These are phyloP conservation scores for Strobilomyces echinocephalus DNA, from an alignment of 768 basidiomycete genomes.

Conservation along the genomic window DNA sequence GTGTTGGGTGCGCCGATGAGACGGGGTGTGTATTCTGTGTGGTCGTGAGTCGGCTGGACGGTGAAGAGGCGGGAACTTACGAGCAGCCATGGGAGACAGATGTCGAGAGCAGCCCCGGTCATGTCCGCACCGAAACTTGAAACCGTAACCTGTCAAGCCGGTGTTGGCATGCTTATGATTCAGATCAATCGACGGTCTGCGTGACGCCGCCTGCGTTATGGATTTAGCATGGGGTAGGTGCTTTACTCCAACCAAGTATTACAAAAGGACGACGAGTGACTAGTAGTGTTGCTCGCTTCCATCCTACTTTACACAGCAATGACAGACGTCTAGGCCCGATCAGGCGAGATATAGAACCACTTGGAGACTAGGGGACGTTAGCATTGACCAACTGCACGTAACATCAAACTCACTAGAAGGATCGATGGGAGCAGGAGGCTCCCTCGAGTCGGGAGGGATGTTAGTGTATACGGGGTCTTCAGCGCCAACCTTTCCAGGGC, in stretches of 20 bases:
- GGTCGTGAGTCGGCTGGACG: not conserved
- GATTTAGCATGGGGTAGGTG: no score
- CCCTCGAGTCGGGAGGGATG: conserved; percentile 75
- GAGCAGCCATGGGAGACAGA: conserved; percentile 50
- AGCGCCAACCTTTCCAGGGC: conserved; percentile 60
- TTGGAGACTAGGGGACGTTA: conserved; percentile 59
- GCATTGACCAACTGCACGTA: not conserved
- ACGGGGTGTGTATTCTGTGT: conserved; percentile 64
- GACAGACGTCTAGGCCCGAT: not conserved
- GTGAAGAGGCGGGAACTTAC: not conserved
- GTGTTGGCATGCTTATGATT: no score
- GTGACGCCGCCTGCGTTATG: no score
- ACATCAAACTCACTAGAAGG: conserved; percentile 63
- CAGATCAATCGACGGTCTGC: no score
- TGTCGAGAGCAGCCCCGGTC: conserved; percentile 48
- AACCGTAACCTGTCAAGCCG: no score
- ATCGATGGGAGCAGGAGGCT: conserved; percentile 85
- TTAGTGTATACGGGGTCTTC: conserved; percentile 58
- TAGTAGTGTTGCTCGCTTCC: no score
- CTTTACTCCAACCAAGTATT: no score
- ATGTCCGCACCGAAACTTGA: conserved; percentile 16
- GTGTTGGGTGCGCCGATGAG: conserved; percentile 89
- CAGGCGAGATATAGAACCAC: conserved; percentile 93
- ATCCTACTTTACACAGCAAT: no score
- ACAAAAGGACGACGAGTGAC: no score